Base-by-base conservation (phyloP, 768 basidiomycete genomes). In the Mycena floridula region DNA sequence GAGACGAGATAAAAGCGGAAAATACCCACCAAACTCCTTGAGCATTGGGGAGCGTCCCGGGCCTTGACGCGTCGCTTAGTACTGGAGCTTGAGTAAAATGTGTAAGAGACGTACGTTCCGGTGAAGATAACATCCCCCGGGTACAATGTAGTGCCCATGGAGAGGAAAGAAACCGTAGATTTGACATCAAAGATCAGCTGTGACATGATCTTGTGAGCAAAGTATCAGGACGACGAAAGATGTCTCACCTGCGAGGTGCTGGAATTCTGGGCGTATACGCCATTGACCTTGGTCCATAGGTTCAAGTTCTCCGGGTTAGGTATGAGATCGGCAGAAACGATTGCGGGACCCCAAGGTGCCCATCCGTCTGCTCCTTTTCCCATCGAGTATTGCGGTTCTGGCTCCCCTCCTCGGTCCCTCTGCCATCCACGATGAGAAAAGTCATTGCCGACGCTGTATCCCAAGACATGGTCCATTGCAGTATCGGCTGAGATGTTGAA, bases 361-460 rank as follows among this genome's bases (percentile, higher is more conserved):
- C 28, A 32, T 32, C 28, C 28, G 16, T 32, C 28, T 32, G 28
- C n/a, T n/a, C n/a, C n/a, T n/a, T n/a, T n/a, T 23, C 69, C 69
- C 69, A 71, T 69, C 6, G 66, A 67, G 49, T 55, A 69, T 38
- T 69, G 68, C 11, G 68, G 69, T 43, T 68, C 60, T 4, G 69
- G 69, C 46, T 57, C 38, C n/a, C 69, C 69, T 7, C 69, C 69
- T 13, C 69, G 62, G 28, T 64, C 64, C 35, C 69, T 68, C 46
- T 70, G 68, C 69, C 69, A 70, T 8, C 69, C 69, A 20, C 69
- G 57, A 38, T 70, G 69, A 32, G 66, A 67, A 4, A 70, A 67
- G 45, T 70, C 69, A 46, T 70, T 57, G 0, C 69, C 69, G 20
- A 65, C 62, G 26, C 61, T 53, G 42, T 64, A 70, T 2, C 69